Conservation (phyloP, 306 rosid genomes). For the Sophora flavescens region DNA sequence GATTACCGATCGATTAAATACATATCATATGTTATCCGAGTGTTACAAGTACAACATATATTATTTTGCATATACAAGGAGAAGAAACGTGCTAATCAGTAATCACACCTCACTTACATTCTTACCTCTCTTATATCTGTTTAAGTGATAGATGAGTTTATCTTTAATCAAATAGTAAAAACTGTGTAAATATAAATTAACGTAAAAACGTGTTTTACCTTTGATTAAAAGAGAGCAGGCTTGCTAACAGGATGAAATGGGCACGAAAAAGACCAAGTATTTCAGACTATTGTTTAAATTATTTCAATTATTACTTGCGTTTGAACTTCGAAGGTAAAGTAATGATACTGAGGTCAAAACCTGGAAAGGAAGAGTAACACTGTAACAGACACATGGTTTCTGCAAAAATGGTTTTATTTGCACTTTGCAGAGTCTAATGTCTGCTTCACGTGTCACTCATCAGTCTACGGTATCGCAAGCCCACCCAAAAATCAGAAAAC, state of each 20-base stretch:
- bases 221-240: background rate
- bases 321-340: conserved; percentile 20
- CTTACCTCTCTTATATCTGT: too few species aligned
- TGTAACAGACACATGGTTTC: conserved; percentile 56
- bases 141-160: background rate
- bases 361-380: conserved; percentile 30
- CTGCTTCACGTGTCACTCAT: conserved; percentile 28
- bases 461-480: conserved; percentile 52
- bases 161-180: background rate
- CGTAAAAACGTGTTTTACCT: too few species aligned
- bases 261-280: background rate
- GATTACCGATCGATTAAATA: too few species aligned
- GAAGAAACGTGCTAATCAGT: too few species aligned
- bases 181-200: too few species aligned
- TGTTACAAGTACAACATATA: too few species aligned
- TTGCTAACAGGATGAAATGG: background rate
- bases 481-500: conserved; percentile 51
- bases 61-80: too few species aligned
- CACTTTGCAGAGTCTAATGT: conserved; percentile 34
- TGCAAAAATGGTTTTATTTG: conserved; percentile 37
- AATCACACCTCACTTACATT: too few species aligned
- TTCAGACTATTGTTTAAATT: conserved; percentile 12
- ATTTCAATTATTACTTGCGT: conserved; percentile 2
- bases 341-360: conserved; percentile 39
- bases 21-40: too few species aligned